Evolutionary conservation across 352 stramenopile species (phyloP), one percentile per base, ranked within the genome.

Genomic region (Globisporangium middletonii): DNA sequence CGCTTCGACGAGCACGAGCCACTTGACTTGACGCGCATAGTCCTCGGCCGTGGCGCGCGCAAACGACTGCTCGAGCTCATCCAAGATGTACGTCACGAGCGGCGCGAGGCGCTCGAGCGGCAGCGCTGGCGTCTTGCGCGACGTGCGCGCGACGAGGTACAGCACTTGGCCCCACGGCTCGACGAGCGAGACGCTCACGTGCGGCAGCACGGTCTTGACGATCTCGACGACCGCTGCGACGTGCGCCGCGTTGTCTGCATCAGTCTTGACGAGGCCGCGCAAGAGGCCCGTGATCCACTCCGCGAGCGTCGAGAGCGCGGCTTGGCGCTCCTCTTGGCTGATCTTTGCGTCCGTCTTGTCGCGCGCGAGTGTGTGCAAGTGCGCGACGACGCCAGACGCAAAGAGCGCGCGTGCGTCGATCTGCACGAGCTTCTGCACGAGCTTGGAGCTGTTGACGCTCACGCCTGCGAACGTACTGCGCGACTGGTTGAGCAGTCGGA

Each of bases 1-100:
- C 16, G 75, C 60, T 62, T 90, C 78, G 8, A 82, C 59, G 3
- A 92, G 55, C 49, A 59, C 67, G 15, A 91, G 57, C 83, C 83
- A 92, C 58, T 89, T 89, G 45, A 81, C 77, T 77, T 89, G 83
- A 12, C 72, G 74, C 13, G 80, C 76, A 42, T 88, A 90, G 59
- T 88, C 77, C 57, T 88, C 80, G 3, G 64, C 67, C 4, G 76
- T 85, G 15, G 75, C 80, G 9, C 67, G 72, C 48, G 56, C 62
- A 52, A 90, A 88, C 2, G 77, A 83, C 26, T 77, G 59, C 55
- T 89, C 74, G 23, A 89, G 57, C 23, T 89, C 72, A 28, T 62
- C 30, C 2, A 87, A 49, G 30, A 88, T 42, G 35, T 76, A 83
- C 19, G n/a, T 38, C 15, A 69, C 23, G 0, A 80, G 49, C 2